phyloP scores from a whole-genome alignment of 306 rosid genomes.

The Prinsepia uniflora region DNA sequence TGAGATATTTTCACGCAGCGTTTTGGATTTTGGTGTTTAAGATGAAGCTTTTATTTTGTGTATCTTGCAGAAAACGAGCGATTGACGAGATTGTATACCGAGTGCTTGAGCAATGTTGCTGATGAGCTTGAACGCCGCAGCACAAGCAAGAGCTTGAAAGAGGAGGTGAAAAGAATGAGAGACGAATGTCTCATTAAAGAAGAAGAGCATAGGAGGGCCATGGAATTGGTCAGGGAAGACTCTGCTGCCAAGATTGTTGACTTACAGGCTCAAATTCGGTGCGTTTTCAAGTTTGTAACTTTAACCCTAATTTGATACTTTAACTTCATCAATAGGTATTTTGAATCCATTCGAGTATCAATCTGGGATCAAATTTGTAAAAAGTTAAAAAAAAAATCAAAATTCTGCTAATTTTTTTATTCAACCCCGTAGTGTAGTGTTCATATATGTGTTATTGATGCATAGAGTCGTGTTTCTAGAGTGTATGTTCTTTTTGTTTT shows the following conservation, averaged over 20 bases:
- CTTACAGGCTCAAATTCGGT: slow-evolving; percentile 56
- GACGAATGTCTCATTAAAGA: slow-evolving; percentile 35
- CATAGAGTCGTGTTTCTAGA: neutral
- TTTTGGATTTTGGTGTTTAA: neutral
- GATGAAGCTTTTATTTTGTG: neutral
- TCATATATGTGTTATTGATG: neutral
- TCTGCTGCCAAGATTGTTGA: slow-evolving; percentile 37
- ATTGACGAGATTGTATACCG: slow-evolving; percentile 44
- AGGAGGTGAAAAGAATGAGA: slow-evolving; percentile 43
- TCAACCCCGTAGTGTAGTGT: neutral
- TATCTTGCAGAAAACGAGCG: slow-evolving; percentile 54
- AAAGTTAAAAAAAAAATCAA: too few relatives aligned
- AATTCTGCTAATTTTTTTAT: neutral
- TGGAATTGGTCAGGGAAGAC: slow-evolving; percentile 51
- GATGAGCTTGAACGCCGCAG: slow-evolving; percentile 65
- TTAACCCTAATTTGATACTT: neutral
- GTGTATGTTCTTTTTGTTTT: too few relatives aligned
- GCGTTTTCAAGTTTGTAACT: slow-evolving; percentile 10
- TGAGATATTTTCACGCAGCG: neutral
- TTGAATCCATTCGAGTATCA: neutral
- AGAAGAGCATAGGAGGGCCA: slow-evolving; percentile 40
- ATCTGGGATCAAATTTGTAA: neutral
- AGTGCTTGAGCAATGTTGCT: slow-evolving; percentile 46
- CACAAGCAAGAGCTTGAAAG: slow-evolving; percentile 45
- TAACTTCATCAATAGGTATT: neutral